Conservation (phyloP, 345 rosid species). For the Dimocarpus longan region DNA sequence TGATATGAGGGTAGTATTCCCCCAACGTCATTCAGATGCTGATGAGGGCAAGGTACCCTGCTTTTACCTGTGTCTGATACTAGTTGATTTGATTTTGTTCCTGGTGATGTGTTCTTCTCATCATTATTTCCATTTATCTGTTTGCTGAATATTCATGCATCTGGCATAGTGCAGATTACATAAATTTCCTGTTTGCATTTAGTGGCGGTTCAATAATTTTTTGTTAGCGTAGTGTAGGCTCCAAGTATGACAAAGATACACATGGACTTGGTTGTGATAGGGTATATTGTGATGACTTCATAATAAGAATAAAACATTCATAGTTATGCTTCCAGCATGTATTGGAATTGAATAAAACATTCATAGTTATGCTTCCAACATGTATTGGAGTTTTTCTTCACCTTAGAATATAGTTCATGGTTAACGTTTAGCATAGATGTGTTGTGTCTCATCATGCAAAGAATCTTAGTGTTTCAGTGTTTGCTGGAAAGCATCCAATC, state of each 20-base stretch:
- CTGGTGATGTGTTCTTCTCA: not conserved
- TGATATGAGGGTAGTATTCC: slow-evolving; percentile 59
- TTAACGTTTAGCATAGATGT: not conserved
- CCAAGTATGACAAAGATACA: not conserved
- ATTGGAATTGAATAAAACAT: not conserved
- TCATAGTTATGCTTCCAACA: not conserved
- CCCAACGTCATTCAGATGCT: slow-evolving; percentile 62
- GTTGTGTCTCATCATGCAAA: not conserved
- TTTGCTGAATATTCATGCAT: not conserved
- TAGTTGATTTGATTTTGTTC: not conserved
- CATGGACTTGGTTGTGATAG: not conserved
- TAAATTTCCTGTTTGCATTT: not conserved
- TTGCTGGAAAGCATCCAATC: not conserved
- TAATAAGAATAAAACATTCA: not conserved
- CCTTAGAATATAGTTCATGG: not conserved
- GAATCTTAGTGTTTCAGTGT: not conserved
- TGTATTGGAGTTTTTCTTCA: not conserved
- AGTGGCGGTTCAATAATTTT: not conserved
- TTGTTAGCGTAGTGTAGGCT: not conserved
- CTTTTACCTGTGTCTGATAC: not conserved
- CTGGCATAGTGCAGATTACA: not conserved
- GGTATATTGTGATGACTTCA: not conserved
- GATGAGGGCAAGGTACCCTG: slow-evolving; percentile 63
- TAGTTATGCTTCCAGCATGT: not conserved
- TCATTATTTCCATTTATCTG: slow-evolving; percentile 4